Base-by-base conservation (phyloP, 2,329 filamentous ascomycete genomes). In the Tolypocladium sp. region DNA sequence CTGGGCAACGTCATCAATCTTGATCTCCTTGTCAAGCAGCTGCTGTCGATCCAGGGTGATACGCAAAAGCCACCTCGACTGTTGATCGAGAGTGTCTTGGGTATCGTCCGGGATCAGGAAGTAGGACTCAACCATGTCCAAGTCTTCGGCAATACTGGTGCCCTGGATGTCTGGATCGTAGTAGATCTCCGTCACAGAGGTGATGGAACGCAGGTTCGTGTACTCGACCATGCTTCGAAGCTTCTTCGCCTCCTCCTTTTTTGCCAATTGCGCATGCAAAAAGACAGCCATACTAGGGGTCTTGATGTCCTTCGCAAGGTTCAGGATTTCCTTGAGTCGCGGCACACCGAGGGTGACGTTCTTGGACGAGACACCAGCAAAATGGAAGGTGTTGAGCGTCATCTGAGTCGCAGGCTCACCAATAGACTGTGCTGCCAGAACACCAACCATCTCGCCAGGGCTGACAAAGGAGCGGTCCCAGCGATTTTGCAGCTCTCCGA, bases 311-410 rank as follows among this genome's bases (percentile, higher is more conserved):
- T 89, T 92, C 0, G 95, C 94, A 60, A 99, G 87, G 73, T 99
- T 99, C 60, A 99, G 82, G 85, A 99, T 99, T 79, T 99, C 94
- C 83, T 99, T 99, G 56, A 99, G 85, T 86, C 94, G 93, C 51
- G 94, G 94, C 51, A 99, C 94, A 91, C 94, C 94, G 55, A 99
- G 87, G 0, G 94, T 99, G 58, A 99, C 93, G 82, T 99, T 99
- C 88, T 99, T 99, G 30, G 93, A 96, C 42, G 95, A 96, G 62
- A 99, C 92, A 96, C 94, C 94, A 74, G 94, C 92, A 74, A 99
- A 99, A 82, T 99, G 94, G 89, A 99, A 99, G 30, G 94, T 99
- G 79, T 99, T 99, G 62, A 99, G 79, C 1, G 94, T 99, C 94
- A 99, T 99, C 80, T 99, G 94, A 1, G 94, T 99, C 27, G 94